Evolutionary conservation across 805 yeast genomes (phyloP), one percentile per base, ranked within the genome.

Genomic region (Nakazawaea ambrosiae): DNA sequence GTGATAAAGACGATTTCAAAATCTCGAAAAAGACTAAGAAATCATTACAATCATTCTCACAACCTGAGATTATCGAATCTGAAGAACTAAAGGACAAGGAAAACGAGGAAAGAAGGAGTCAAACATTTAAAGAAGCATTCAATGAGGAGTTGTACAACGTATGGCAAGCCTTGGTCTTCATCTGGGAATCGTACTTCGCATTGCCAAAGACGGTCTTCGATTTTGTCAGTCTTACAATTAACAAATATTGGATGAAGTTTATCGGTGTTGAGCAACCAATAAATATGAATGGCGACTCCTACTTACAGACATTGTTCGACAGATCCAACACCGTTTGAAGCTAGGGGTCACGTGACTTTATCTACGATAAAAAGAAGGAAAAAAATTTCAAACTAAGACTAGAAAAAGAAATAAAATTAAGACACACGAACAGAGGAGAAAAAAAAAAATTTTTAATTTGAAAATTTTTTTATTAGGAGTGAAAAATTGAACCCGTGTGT

Each of bases 201-300:
- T 70, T 90, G 45, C 97, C 97, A 9, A 63, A 65, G 39, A 71
- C 77, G 38, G 28, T 83, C 1, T 75, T 70, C 60, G 68, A 72
- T 26, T 45, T 75, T 39, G 45, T 60, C 8, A 46, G 87, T 34
- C 61, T 67, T 38, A 65, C 76, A 43, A 32, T 73, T 26, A 70
- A 69, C 41, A 61, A 66, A 27, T 67, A 73, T 55, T 90, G 96
- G 96, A 78, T 81, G 50, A 55, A 54, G 26, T 83, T 86, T 52
- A 68, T 86, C 39, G 95, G 95, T n/a, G 70, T 68, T 30, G 61
- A 32, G 19, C 20, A 15, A 56, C 45, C 59, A 11, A 8, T 31
- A 12, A 25, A 30, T 6, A 5, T 31, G 20, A 35, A 36, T 16
- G 32, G 25, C 11, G 16, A 36, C 11, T 26, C 34, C 4, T 28